A percentile compares a stretch with the other conserved stretches of the same genome.
These are phyloP conservation scores for Metschnikowia orientalis DNA, from an alignment of 805 yeast genomes.

Conservation along the genomic window DNA sequence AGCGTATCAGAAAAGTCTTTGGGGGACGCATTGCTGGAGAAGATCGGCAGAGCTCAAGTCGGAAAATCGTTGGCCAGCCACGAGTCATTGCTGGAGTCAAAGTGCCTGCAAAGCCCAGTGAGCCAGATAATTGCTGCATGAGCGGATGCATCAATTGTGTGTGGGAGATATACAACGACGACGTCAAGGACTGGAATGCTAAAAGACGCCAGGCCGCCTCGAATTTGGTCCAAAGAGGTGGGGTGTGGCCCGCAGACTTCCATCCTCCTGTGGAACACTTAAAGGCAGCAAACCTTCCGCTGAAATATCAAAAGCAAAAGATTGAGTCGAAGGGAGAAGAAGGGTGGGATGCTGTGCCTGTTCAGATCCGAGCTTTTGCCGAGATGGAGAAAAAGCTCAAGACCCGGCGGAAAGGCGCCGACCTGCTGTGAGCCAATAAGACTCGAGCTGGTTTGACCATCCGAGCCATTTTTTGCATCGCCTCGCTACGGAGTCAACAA, in stretches of 20 bases:
- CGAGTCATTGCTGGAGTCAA: slow-evolving; percentile 51
- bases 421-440: too few species aligned
- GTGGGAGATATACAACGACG: slow-evolving; percentile 91
- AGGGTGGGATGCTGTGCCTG: slow-evolving; percentile 55
- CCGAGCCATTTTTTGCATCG: neutral
- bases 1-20: slow-evolving; percentile 47
- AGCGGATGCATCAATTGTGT: slow-evolving; percentile 96
- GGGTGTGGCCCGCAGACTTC: slow-evolving; percentile 43
- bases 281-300: slow-evolving; percentile 31
- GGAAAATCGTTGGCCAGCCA: slow-evolving; percentile 35
- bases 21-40: slow-evolving; percentile 57
- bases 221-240: slow-evolving; percentile 33
- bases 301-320: slow-evolving; percentile 6
- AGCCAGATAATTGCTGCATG: slow-evolving; percentile 97
- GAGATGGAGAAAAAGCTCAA: slow-evolving; percentile 70
- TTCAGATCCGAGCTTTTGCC: slow-evolving; percentile 76
- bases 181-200: slow-evolving; percentile 74
- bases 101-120: slow-evolving; percentile 81
- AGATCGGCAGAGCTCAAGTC: slow-evolving; percentile 36
- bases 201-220: slow-evolving; percentile 55
- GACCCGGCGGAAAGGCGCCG: slow-evolving; percentile 26
- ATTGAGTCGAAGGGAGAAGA: slow-evolving; percentile 16
- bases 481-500: neutral
- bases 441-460: too few species aligned
- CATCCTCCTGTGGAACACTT: slow-evolving; percentile 36